Base-by-base conservation (phyloP, 2,329 filamentous ascomycete species). In the Diaporthe sp. region DNA sequence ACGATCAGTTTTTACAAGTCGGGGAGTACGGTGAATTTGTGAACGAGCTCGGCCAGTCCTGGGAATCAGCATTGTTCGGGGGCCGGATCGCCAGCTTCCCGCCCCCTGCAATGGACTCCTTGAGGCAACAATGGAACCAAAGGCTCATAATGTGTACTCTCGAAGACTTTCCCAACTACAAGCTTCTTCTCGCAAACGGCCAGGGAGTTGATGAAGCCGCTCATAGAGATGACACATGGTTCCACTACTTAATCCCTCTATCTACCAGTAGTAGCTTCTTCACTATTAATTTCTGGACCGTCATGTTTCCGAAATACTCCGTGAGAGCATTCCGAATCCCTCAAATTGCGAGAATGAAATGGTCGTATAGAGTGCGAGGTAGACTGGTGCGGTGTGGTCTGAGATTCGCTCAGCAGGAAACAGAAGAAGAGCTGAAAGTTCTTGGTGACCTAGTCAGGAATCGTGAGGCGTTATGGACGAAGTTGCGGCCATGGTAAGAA, bases 71-170 rank as follows among this genome's bases (percentile, higher is more conserved):
- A 30, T 19, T 68, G 13, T 68, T 68, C 2, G 64, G 64, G 8
- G 64, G 64, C 22, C 30, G 45, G 33, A 12, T 68, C 9, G 6
- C 3, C 28, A 3, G 40, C 25, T 7, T 22, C 5, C 60, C 60
- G 13, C 1, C 1, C 25, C 9, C 60, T 33, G 7, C 1, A 3
- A 3, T 28, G 25, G 9, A 22, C 3, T 10, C 22, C 28, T 15
- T 47, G 33, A 35, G 64, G n/a, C 33, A 40, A 47, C 33, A 28
- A 54, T 68, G 47, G 47, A 68, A 68, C 47, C 33, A 68, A 19
- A 40, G 17, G 12, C 4, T 50, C 9, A n/a, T 38, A 4, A 12
- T 54, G 22, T 22, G 45, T 5, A 8, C 22, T 3, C 25, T 25
- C 13, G 64, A 68, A 22, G 64, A 68, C 5, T 28, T 28, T 22